A percentile compares a stretch with the other conserved stretches of the same genome.
These are phyloP conservation scores for Sphagnum tenellum DNA, from an alignment of 225 moss, liverwort and hornwort genomes.

Conservation along the genomic window DNA sequence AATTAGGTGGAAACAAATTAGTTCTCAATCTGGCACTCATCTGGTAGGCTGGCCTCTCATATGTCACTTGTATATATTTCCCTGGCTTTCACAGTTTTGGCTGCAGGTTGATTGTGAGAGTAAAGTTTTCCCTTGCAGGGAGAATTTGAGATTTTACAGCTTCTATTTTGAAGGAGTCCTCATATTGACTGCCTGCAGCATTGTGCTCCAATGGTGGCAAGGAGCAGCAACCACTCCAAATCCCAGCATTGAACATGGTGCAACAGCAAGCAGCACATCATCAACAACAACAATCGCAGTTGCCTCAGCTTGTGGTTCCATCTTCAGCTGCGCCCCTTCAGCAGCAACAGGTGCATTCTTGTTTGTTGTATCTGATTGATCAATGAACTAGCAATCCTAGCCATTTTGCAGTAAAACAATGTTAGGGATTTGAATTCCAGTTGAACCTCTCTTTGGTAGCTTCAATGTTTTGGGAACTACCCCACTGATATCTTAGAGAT, in stretches of 20 bases:
- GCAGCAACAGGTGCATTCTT: slow-evolving; percentile 10
- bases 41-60: background rate
- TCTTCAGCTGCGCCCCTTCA: slow-evolving; percentile 23
- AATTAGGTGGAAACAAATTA: no score
- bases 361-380: no score
- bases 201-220: slow-evolving; percentile 7
- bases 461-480: no score
- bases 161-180: no score
- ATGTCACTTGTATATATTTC: background rate
- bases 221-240: slow-evolving; percentile 15
- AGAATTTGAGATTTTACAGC: no score
- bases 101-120: background rate
- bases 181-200: background rate
- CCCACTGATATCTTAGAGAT: no score
- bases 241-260: slow-evolving; percentile 26
- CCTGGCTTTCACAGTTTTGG: background rate
- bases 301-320: slow-evolving; percentile 7
- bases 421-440: no score
- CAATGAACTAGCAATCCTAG: no score
- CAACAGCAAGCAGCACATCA: slow-evolving; percentile 27
- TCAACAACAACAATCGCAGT: background rate
- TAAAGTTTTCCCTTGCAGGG: background rate
- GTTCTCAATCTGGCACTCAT: no score
- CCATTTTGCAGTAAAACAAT: no score
- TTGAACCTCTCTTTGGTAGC: no score